A percentile compares a stretch with the other conserved stretches of the same genome.
These are phyloP conservation scores for Hypomontagnella monticulosa DNA, from an alignment of 495 filamentous ascomycete species.

Conservation along the genomic window DNA sequence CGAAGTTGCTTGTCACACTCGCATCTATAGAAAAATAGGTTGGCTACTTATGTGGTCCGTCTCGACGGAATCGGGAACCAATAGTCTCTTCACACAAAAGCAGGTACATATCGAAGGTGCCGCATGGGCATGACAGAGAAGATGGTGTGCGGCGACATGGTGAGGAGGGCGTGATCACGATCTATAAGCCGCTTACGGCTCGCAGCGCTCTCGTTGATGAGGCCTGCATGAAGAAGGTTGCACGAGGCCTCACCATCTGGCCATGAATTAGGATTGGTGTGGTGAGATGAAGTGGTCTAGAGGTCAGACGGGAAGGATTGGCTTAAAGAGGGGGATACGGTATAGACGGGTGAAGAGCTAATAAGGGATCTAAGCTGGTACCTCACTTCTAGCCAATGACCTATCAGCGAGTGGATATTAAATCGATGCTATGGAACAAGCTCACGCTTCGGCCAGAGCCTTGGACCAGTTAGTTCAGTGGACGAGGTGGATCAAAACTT, in stretches of 20 bases:
- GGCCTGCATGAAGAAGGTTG: conserved; percentile 39
- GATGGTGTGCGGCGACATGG: conserved; percentile 39
- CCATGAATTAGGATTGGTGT: conserved; percentile 39
- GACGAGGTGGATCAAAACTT: conserved; percentile 27
- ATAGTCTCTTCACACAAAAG: conserved; percentile 33
- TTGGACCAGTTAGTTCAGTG: conserved; percentile 14
- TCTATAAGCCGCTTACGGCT: conserved; percentile 30
- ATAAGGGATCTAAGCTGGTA: conserved; percentile 25
- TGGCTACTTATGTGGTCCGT: conserved; percentile 30
- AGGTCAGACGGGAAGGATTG: conserved; percentile 41
- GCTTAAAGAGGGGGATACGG: conserved; percentile 14
- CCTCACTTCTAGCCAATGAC: conserved; percentile 26
- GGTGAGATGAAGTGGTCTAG: conserved; percentile 38
- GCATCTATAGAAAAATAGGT: conserved; percentile 23
- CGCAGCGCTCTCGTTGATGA: conserved; percentile 18
- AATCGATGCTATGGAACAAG: conserved; percentile 34
- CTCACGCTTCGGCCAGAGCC: conserved; percentile 36
- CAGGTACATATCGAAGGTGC: conserved; percentile 36
- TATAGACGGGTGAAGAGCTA: conserved; percentile 26
- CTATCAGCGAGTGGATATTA: conserved; percentile 14
- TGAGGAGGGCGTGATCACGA: conserved; percentile 37
- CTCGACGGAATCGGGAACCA: conserved; percentile 35
- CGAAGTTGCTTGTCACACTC: conserved; percentile 41
- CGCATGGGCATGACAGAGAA: conserved; percentile 31
- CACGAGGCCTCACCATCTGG: conserved; percentile 48